Percentiles rank a stretch among this genome's conserved stretches.
These are phyloP conservation scores for Incumbomyces lentus DNA, from an alignment of 2,329 filamentous ascomycete genomes.

Conservation along the genomic window DNA sequence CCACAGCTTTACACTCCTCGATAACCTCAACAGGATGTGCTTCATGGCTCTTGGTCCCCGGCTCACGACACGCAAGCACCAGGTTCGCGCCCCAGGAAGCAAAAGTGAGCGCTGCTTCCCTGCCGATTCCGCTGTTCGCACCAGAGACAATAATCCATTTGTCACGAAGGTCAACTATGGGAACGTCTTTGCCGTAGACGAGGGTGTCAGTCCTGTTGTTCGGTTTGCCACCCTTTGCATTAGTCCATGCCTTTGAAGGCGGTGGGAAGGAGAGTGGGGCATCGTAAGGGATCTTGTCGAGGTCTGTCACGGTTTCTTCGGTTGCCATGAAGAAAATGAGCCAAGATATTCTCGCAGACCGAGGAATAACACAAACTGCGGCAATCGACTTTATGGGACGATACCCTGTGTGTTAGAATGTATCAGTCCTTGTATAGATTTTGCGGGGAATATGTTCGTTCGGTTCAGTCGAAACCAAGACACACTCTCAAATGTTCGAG, in stretches of 20 bases:
- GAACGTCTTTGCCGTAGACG: neutral
- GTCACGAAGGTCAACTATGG: neutral
- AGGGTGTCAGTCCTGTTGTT: constrained; percentile 6
- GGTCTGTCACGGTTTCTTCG: neutral
- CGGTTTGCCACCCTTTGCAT: neutral
- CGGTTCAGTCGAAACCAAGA: too few species aligned
- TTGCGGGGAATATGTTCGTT: too few species aligned
- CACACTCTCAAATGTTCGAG: too few species aligned
- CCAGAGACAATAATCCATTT: constrained; percentile 7
- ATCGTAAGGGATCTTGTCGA: constrained; percentile 7
- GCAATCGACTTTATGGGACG: too few species aligned
- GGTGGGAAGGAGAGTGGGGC: constrained; percentile 1
- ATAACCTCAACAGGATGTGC: constrained; percentile 1
- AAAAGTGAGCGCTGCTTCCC: constrained; percentile 5
- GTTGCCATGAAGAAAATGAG: too few species aligned
- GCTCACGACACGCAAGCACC: constrained; percentile 3
- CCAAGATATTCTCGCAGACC: too few species aligned
- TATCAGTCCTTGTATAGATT: too few species aligned
- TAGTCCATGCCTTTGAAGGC: constrained; percentile 5
- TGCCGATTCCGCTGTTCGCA: constrained; percentile 4
- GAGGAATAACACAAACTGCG: too few species aligned
- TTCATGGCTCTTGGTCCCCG: neutral
- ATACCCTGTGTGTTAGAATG: too few species aligned
- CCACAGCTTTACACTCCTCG: constrained; percentile 1
- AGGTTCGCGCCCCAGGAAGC: constrained; percentile 5